A percentile compares a stretch with the other conserved stretches of the same genome.
Conservation (phyloP, 192 early-diverging fungal species). For the Paraglomus brasilianum region DNA sequence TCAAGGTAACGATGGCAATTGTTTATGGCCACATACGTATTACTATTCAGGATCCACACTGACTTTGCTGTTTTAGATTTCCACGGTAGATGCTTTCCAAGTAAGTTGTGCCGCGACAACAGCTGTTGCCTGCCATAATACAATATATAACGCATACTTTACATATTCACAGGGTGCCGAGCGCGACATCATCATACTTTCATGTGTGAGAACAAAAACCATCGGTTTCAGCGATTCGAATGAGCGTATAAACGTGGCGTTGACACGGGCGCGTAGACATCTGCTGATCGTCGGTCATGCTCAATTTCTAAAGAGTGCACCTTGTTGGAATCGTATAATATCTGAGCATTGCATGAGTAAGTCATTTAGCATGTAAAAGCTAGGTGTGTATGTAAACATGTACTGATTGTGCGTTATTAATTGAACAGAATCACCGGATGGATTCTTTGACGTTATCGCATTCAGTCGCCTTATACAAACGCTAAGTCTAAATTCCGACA, state of each 20-base stretch:
- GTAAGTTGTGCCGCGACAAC: constrained; percentile 19
- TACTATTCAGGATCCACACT: constrained; percentile 39
- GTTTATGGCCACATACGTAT: constrained; percentile 17
- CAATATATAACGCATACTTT: not conserved
- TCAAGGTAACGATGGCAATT: constrained; percentile 54
- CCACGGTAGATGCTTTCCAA: constrained; percentile 73
- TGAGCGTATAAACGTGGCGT: constrained; percentile 70
- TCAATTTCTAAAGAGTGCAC: constrained; percentile 29
- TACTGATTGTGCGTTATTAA: too few relatives aligned
- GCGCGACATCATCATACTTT: constrained; percentile 71
- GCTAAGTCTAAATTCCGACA: too few relatives aligned
- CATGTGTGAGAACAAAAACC: constrained; percentile 56
- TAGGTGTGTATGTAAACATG: too few relatives aligned
- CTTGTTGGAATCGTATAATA: constrained; percentile 31
- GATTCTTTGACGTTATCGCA: too few relatives aligned
- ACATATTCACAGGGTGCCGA: constrained; percentile 62
- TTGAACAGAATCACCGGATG: too few relatives aligned
- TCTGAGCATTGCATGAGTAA: constrained; percentile 35
- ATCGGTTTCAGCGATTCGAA: constrained; percentile 65
- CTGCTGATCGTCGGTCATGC: constrained; percentile 59
- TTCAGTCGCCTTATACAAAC: too few relatives aligned
- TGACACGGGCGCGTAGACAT: constrained; percentile 61
- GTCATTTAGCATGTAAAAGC: too few relatives aligned
- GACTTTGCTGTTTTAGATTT: constrained; percentile 44
- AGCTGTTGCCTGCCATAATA: not conserved